phyloP scores from a whole-genome alignment of 805 yeast genomes.

The Millerozyma acaciae region DNA sequence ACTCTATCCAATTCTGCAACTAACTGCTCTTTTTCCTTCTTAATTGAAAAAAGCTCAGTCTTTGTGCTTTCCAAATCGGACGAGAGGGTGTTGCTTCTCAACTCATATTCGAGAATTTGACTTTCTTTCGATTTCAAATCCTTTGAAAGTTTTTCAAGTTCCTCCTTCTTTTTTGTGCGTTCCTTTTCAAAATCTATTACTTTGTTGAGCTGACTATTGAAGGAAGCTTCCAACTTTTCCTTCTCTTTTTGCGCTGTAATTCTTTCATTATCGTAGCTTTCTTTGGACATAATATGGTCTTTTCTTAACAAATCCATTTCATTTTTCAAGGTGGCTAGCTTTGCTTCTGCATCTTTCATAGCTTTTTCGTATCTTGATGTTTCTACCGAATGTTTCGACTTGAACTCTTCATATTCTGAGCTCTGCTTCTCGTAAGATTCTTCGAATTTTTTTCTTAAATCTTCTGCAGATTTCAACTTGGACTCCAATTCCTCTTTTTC shows the following conservation, averaged over 20 bases:
- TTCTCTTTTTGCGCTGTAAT: background rate
- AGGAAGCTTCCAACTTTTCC: too few relatives aligned
- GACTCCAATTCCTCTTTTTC: constrained; percentile 4
- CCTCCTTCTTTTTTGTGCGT: constrained; percentile 10
- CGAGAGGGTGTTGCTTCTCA: background rate
- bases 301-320: background rate
- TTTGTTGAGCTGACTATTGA: too few relatives aligned
- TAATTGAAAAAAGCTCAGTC: background rate
- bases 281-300: background rate
- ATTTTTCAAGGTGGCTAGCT: constrained; percentile 6
- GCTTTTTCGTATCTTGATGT: background rate
- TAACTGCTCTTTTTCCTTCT: background rate
- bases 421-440: too few relatives aligned
- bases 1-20: constrained; percentile 2
- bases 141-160: constrained; percentile 5
- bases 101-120: background rate
- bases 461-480: constrained; percentile 5
- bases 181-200: too few relatives aligned
- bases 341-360: constrained; percentile 1
- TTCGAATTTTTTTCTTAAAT: background rate
- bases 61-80: background rate
- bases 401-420: too few relatives aligned
- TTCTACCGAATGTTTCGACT: too few relatives aligned
- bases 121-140: constrained; percentile 4
- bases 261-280: background rate